Percentiles rank a stretch among this genome's conserved stretches.
Conservation (phyloP, 1,284 basidiomycete species). For the Phylloboletellus chloephorus region DNA sequence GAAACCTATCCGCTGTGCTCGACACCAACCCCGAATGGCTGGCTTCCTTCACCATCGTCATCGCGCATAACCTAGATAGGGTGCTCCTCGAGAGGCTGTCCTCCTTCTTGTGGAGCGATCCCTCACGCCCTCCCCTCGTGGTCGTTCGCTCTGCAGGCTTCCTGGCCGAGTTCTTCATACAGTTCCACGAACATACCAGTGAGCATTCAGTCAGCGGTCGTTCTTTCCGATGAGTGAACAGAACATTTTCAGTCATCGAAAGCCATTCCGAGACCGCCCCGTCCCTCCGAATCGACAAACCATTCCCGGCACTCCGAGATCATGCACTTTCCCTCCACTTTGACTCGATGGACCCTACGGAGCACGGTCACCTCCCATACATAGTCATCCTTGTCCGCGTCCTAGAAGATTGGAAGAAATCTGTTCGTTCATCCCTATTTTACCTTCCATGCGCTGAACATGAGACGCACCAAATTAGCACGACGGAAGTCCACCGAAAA, state of each 20-base stretch:
- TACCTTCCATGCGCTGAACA: background rate
- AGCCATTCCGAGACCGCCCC: slow-evolving; percentile 84
- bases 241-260: slow-evolving; percentile 68
- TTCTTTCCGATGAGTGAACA: slow-evolving; percentile 1
- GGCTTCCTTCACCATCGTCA: slow-evolving; percentile 68
- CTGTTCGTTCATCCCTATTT: slow-evolving; percentile 40
- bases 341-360: slow-evolving; percentile 72
- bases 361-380: slow-evolving; percentile 85
- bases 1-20: slow-evolving; percentile 55
- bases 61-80: slow-evolving; percentile 75
- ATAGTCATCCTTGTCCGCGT: slow-evolving; percentile 82
- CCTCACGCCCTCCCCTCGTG: slow-evolving; percentile 60
- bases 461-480: slow-evolving; percentile 42
- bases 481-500: slow-evolving; percentile 56
- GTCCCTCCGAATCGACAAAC: slow-evolving; percentile 83
- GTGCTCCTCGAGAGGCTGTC: slow-evolving; percentile 55
- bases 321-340: slow-evolving; percentile 73
- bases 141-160: slow-evolving; percentile 82
- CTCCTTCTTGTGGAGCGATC: slow-evolving; percentile 61
- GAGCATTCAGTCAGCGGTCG: slow-evolving; percentile 27
- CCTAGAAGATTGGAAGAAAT: slow-evolving; percentile 74
- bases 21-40: slow-evolving; percentile 48
- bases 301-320: slow-evolving; percentile 77
- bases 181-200: slow-evolving; percentile 84
- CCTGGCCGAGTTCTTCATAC: slow-evolving; percentile 81